A percentile compares a stretch with the other conserved stretches of the same genome.
Conservation (phyloP, 257 asterid species). For the Nicotiana undulata region DNA sequence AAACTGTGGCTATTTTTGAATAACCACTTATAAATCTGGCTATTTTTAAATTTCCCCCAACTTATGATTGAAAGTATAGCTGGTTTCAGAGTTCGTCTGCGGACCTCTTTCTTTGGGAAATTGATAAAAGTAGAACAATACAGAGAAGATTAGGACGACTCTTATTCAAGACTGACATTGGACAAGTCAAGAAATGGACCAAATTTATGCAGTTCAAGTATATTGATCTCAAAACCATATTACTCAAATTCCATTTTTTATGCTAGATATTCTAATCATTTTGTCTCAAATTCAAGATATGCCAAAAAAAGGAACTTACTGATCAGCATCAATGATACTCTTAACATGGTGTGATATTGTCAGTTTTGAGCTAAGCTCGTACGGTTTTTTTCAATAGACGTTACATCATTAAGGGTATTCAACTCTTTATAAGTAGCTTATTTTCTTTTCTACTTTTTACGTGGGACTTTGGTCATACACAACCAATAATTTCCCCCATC, state of each 20-base stretch:
- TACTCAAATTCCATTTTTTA: background rate
- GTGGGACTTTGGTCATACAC: no score
- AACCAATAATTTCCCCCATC: no score
- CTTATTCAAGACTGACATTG: background rate
- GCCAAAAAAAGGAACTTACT: background rate
- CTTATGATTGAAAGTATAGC: background rate
- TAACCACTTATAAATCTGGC: no score
- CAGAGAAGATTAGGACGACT: background rate
- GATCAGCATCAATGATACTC: background rate
- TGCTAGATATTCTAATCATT: background rate
- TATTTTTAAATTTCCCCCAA: no score
- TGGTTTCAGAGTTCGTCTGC: background rate
- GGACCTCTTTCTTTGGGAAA: background rate
- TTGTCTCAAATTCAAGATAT: background rate
- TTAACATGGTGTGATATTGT: no score
- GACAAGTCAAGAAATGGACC: background rate
- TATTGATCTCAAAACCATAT: background rate
- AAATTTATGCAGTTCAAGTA: background rate
- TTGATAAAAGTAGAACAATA: background rate
- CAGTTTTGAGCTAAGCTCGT: accelerated
- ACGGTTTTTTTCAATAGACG: no score
- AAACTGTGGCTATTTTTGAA: no score
- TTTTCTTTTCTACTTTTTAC: no score
- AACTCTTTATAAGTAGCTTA: no score
- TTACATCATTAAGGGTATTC: no score